These are phyloP conservation scores for Chrysoporthe cubensis DNA, from an alignment of 2,329 filamentous ascomycete species.

Conservation along the genomic window DNA sequence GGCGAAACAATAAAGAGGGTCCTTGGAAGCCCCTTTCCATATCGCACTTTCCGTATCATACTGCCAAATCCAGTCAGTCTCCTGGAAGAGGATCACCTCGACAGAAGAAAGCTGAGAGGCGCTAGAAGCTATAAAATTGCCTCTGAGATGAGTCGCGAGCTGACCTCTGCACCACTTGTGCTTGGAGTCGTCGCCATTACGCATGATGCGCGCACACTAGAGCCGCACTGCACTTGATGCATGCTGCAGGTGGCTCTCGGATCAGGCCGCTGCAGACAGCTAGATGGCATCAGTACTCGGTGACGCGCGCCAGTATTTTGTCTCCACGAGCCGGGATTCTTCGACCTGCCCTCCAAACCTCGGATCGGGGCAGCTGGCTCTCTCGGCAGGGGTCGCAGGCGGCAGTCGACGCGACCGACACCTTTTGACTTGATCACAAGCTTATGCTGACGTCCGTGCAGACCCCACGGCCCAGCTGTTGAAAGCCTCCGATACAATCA, in stretches of 20 bases:
- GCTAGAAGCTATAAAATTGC: background rate
- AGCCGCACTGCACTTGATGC: too few species aligned
- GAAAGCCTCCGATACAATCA: background rate
- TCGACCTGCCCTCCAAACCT: background rate
- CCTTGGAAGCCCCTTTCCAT: slow-evolving; percentile 1
- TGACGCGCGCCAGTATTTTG: background rate
- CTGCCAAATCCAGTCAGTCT: background rate
- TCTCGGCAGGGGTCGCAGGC: background rate
- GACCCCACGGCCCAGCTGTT: background rate
- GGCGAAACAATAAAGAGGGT: slow-evolving; percentile 10
- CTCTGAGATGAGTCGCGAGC: too few species aligned
- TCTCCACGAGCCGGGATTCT: background rate
- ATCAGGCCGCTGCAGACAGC: background rate
- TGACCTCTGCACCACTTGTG: background rate
- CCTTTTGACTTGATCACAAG: background rate
- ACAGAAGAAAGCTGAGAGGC: background rate
- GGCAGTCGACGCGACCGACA: background rate
- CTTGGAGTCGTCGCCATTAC: background rate
- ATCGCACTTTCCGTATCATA: background rate
- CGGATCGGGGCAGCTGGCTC: background rate
- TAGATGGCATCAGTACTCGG: background rate
- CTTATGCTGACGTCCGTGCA: background rate
- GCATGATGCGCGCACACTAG: background rate
- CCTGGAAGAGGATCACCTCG: background rate
- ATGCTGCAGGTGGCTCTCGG: background rate